Evolutionary conservation across 2,329 filamentous ascomycete genomes (phyloP), one percentile per base, ranked within the genome.

Genomic region (Hypoxylon sp.): DNA sequence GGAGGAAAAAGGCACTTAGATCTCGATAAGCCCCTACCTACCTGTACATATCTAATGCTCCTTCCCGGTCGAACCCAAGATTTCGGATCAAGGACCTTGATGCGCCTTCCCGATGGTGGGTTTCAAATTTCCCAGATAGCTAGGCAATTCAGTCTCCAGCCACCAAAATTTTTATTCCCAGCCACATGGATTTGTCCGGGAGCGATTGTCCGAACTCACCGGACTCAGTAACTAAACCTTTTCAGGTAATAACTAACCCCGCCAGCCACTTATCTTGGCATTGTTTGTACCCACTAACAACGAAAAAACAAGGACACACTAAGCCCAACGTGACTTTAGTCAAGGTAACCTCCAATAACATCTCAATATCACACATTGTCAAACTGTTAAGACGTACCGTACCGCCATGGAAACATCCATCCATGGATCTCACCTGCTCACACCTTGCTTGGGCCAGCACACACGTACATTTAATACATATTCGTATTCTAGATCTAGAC

Each of bases 251-350:
- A 51, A 31, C 3, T 24, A 47, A 39, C 13, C 33, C 14, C 24
- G 35, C 65, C 57, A 64, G 52, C 68, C 68, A 64, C 65, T 61
- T 61, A 52, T 33, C 51, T 68, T 66, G 52, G 65, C 55, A 33
- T 31, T 48, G 67, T 60, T 71, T 39, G 63, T 19, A 33, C 31
- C 65, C 55, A 51, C 63, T 60, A 54, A 67, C 14, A 33, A 22
- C 39, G 17, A 22, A 17, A 10, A 19, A 6, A 17, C 19, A 9
- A 19, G 13, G 35, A 29, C 3, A 29, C 24, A 35, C 50, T 55
- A 48, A 63, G 52, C 5, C 24, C 44, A 13, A 39, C 57, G 56
- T 65, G 14, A 60, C 26, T 17, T 58, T 35, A 44, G 6, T 50
- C 10, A 17, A 19, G 46, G 59, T 44, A 22, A 42, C 24, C 29